phyloP scores from a whole-genome alignment of 1,139 yeast species.

The Yamadazyma triangularis region DNA sequence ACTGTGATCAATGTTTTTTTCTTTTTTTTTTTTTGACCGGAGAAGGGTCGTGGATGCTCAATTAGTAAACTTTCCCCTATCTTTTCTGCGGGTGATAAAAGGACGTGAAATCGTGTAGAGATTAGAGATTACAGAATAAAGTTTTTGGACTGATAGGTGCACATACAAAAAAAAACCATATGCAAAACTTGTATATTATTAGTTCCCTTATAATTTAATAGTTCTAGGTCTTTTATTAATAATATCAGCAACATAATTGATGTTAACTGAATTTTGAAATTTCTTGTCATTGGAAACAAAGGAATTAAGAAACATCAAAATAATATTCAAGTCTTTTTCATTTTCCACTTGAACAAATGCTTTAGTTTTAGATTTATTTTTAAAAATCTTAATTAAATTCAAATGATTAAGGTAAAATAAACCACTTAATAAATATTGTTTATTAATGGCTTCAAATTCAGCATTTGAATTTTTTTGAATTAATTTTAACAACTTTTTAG shows the following conservation, averaged over 20 bases:
- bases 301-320: constrained; percentile 23
- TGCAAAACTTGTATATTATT: too few relatives aligned
- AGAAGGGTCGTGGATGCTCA: too few relatives aligned
- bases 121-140: too few relatives aligned
- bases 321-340: constrained; percentile 25
- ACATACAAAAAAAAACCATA: too few relatives aligned
- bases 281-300: constrained; percentile 11
- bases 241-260: constrained; percentile 36
- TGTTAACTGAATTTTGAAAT: constrained; percentile 13
- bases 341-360: constrained; percentile 36
- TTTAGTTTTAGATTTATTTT: constrained; percentile 40
- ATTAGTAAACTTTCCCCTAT: too few relatives aligned
- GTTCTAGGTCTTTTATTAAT: constrained; percentile 18
- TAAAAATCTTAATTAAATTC: constrained; percentile 32
- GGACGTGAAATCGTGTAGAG: too few relatives aligned
- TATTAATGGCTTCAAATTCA: constrained; percentile 35
- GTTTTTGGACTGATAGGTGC: too few relatives aligned
- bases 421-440: constrained; percentile 41
- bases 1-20: too few relatives aligned
- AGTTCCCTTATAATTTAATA: constrained; percentile 7
- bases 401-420: constrained; percentile 38
- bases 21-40: too few relatives aligned
- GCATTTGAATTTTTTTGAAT: constrained; percentile 18
- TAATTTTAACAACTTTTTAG: constrained; percentile 32
- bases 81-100: too few relatives aligned